phyloP scores from a whole-genome alignment of 345 rosid species.

The Eucalyptus cladocalyx region DNA sequence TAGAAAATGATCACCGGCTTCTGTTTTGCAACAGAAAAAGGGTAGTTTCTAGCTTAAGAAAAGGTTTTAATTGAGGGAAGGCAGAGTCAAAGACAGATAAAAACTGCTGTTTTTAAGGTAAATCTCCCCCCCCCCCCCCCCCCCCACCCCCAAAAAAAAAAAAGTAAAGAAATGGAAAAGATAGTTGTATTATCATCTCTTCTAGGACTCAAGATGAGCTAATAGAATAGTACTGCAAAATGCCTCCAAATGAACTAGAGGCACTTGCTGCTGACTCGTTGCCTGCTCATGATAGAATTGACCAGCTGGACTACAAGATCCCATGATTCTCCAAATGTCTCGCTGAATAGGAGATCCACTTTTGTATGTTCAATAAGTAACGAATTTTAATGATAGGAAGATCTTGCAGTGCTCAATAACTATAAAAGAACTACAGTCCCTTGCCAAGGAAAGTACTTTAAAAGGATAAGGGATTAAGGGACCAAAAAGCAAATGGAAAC shows the following conservation, averaged over 20 bases:
- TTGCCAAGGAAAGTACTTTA: background rate
- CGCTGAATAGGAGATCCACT: background rate
- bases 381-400: background rate
- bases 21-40: background rate
- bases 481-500: background rate
- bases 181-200: background rate
- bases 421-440: background rate
- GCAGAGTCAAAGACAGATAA: background rate
- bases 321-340: background rate
- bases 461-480: background rate
- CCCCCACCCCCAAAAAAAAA: background rate
- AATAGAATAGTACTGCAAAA: background rate
- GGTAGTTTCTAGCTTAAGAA: background rate
- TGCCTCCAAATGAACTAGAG: background rate
- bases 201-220: background rate
- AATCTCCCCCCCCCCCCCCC: background rate
- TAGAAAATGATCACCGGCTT: background rate
- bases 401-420: background rate
- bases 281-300: background rate
- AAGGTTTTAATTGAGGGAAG: background rate
- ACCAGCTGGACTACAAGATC: background rate
- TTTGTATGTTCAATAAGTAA: background rate
- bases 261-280: background rate
- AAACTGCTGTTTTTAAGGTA: background rate
- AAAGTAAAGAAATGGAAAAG: background rate